phyloP scores from a whole-genome alignment of 2,329 filamentous ascomycete species.

The Claviceps pazoutovae region DNA sequence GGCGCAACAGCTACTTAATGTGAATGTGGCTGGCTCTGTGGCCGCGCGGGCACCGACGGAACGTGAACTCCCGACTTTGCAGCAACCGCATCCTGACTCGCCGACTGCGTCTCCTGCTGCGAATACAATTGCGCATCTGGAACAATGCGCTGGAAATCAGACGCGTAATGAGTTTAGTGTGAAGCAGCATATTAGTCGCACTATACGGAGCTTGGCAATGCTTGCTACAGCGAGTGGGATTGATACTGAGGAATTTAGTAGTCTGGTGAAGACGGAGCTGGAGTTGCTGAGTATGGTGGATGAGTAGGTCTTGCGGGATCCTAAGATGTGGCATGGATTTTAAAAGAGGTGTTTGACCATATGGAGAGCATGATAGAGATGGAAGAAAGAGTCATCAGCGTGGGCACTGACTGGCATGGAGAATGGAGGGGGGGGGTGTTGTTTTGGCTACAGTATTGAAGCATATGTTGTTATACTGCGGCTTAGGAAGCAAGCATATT shows the following conservation, averaged over 20 bases:
- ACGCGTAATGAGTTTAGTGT: slow-evolving; percentile 58
- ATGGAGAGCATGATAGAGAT: too few species aligned
- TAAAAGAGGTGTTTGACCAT: too few species aligned
- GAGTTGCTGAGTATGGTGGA: slow-evolving; percentile 58
- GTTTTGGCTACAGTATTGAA: too few species aligned
- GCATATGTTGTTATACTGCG: too few species aligned
- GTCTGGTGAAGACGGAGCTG: slow-evolving; percentile 56
- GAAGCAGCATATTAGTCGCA: slow-evolving; percentile 65
- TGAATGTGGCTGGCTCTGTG: slow-evolving; percentile 17
- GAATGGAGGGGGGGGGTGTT: too few species aligned
- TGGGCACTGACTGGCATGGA: too few species aligned
- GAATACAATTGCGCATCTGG: slow-evolving; percentile 46
- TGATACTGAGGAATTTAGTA: slow-evolving; percentile 59
- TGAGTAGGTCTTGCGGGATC: slow-evolving; percentile 17
- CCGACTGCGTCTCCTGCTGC: slow-evolving; percentile 43
- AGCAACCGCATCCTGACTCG: slow-evolving; percentile 45
- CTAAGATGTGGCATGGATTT: too few species aligned
- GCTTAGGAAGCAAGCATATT: too few species aligned
- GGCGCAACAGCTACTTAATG: slow-evolving; percentile 16
- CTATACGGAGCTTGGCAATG: slow-evolving; percentile 62
- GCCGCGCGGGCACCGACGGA: slow-evolving; percentile 9
- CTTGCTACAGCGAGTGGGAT: slow-evolving; percentile 60
- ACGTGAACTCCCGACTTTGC: slow-evolving; percentile 12
- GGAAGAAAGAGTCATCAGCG: too few species aligned
- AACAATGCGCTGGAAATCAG: slow-evolving; percentile 39